Evolutionary conservation across 495 filamentous ascomycete genomes (phyloP).

Genomic region (Penicillium turbatum): DNA sequence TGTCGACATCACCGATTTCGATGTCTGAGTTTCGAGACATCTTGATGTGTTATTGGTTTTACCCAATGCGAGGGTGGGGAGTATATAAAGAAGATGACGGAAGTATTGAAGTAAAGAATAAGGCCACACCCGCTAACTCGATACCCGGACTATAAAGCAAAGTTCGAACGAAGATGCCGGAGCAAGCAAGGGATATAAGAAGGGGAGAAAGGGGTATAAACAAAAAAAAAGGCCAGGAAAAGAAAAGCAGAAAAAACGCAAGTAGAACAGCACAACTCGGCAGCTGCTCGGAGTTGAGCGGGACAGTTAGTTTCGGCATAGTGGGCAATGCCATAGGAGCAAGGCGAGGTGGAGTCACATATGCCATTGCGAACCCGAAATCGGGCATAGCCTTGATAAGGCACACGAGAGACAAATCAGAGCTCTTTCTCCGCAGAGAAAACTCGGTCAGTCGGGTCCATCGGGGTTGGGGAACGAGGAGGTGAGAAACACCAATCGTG

Average conservation of each 20-base stretch:
- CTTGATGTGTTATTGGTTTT: not conserved
- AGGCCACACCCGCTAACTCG: too few species aligned
- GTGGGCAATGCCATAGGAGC: not conserved
- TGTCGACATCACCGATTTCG: conserved; percentile 39
- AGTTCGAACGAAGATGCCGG: conserved; percentile 12
- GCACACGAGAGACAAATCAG: not conserved
- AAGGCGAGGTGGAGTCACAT: too few species aligned
- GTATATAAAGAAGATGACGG: not conserved
- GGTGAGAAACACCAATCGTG: not conserved
- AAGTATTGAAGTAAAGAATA: not conserved
- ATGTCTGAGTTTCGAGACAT: conserved; percentile 29
- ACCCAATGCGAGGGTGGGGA: not conserved
- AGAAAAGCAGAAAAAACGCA: too few species aligned
- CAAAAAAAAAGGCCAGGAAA: too few species aligned
- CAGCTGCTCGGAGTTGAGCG: too few species aligned
- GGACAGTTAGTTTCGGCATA: too few species aligned
- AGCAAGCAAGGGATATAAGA: conserved; percentile 15
- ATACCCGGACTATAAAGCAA: not conserved
- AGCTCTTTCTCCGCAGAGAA: conserved; percentile 6
- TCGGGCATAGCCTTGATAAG: not conserved
- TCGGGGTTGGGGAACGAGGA: too few species aligned
- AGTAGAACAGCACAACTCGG: too few species aligned
- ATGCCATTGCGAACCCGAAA: not conserved
- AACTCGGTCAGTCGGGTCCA: not conserved
- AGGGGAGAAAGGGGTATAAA: not conserved